These are phyloP conservation scores for Ceratocystis huliohia DNA, from an alignment of 2,329 filamentous ascomycete species.

Conservation along the genomic window DNA sequence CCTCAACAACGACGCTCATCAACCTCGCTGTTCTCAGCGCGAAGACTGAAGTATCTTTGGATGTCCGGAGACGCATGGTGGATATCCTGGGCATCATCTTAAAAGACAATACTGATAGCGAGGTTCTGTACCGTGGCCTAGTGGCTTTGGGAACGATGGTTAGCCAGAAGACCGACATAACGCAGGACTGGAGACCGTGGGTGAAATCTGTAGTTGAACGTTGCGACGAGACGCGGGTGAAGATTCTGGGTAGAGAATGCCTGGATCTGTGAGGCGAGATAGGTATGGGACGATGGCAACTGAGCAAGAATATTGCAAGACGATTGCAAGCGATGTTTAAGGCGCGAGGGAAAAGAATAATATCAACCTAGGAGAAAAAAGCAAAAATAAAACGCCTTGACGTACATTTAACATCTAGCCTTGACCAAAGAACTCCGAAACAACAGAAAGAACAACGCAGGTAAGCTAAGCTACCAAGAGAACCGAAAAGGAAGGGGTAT, in stretches of 20 bases:
- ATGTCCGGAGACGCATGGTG: conserved; percentile 41
- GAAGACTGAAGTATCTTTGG: conserved; percentile 24
- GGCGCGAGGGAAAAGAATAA: too few relatives aligned
- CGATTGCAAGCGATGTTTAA: too few relatives aligned
- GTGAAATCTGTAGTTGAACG: conserved; percentile 34
- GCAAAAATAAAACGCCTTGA: background rate
- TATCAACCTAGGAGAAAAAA: too few relatives aligned
- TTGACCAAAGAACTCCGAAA: background rate
- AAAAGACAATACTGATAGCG: conserved; percentile 56
- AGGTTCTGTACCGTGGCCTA: conserved; percentile 70
- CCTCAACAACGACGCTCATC: conserved; percentile 67
- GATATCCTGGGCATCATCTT: conserved; percentile 52
- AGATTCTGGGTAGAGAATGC: conserved; percentile 37
- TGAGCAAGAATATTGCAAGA: background rate
- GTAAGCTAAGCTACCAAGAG: too few relatives aligned
- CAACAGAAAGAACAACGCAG: background rate
- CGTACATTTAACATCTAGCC: background rate
- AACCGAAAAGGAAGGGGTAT: background rate
- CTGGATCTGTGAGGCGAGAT: conserved; percentile 26
- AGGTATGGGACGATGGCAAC: background rate
- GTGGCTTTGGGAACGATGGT: conserved; percentile 71
- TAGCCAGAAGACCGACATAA: conserved; percentile 27
- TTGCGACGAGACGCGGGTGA: conserved; percentile 36
- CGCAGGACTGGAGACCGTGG: conserved; percentile 26
- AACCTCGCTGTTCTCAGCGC: conserved; percentile 62